phyloP scores from a whole-genome alignment of 1,139 yeast species.

The Geotrichum carabidarum region DNA sequence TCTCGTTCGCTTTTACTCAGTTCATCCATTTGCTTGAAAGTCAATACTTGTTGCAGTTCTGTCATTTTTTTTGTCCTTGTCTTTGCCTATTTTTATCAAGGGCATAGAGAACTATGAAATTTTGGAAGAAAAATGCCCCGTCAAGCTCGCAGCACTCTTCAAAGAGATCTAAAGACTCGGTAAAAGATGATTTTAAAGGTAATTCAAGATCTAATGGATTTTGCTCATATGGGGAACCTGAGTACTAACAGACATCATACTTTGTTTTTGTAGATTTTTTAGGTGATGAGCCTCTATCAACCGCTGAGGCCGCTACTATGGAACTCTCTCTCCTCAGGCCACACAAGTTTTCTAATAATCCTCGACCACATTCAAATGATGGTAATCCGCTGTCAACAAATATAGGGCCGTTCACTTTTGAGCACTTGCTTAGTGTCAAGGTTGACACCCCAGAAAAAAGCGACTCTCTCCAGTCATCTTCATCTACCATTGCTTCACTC shows the following conservation, averaged over 20 bases:
- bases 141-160: background rate
- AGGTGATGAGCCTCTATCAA: constrained; percentile 12
- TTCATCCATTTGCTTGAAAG: background rate
- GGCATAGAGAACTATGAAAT: background rate
- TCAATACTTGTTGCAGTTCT: background rate
- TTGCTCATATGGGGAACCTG: background rate
- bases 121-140: constrained; percentile 7
- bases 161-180: constrained; percentile 2
- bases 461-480: background rate
- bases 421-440: constrained; percentile 1
- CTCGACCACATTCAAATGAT: background rate
- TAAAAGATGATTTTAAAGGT: constrained; percentile 7
- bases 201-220: background rate
- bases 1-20: background rate
- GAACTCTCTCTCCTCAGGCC: background rate
- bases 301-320: constrained; percentile 8
- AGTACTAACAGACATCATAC: too few relatives aligned
- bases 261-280: constrained; percentile 1
- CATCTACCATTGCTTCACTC: background rate
- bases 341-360: constrained; percentile 1
- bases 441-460: background rate
- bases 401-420: constrained; percentile 11
- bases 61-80: background rate
- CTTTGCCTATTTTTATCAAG: background rate
- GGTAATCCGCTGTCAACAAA: background rate